Percentiles rank a stretch among this genome's conserved stretches.
Evolutionary conservation across 2,329 filamentous ascomycete species (phyloP).

Genomic region (Colletotrichum plurivorum): DNA sequence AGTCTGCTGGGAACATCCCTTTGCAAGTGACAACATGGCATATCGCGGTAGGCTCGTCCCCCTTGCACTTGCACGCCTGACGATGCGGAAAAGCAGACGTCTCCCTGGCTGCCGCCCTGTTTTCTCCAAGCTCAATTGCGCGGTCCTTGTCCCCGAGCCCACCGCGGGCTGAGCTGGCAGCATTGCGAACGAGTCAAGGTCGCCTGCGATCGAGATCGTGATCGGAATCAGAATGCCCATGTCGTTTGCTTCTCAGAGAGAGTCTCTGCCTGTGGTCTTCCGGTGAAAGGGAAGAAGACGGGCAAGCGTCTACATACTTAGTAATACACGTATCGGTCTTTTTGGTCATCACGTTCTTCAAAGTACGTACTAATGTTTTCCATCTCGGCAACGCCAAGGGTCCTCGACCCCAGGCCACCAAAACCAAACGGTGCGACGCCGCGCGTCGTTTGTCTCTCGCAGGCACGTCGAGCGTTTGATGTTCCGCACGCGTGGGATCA

Average conservation of each 20-base stretch:
- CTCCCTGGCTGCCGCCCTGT: neutral
- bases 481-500: neutral
- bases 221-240: conserved; percentile 11
- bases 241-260: neutral
- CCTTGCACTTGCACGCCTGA: neutral
- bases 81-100: conserved; percentile 7
- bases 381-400: too few species aligned
- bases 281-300: too few species aligned
- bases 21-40: conserved; percentile 10
- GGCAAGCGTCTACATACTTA: too few species aligned
- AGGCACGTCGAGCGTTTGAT: neutral
- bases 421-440: too few species aligned
- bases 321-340: too few species aligned
- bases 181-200: conserved; percentile 19
- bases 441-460: neutral
- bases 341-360: too few species aligned
- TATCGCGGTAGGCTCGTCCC: neutral
- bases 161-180: conserved; percentile 31
- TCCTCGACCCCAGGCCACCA: too few species aligned
- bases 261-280: too few species aligned
- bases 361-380: too few species aligned
- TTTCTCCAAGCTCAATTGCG: conserved; percentile 7
- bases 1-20: conserved; percentile 21
- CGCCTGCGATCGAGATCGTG: conserved; percentile 25
- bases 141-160: neutral